Percentiles rank a stretch among this genome's conserved stretches.
Evolutionary conservation across 2,329 filamentous ascomycete species (phyloP).

Genomic region (Biscogniauxia mediterranea): DNA sequence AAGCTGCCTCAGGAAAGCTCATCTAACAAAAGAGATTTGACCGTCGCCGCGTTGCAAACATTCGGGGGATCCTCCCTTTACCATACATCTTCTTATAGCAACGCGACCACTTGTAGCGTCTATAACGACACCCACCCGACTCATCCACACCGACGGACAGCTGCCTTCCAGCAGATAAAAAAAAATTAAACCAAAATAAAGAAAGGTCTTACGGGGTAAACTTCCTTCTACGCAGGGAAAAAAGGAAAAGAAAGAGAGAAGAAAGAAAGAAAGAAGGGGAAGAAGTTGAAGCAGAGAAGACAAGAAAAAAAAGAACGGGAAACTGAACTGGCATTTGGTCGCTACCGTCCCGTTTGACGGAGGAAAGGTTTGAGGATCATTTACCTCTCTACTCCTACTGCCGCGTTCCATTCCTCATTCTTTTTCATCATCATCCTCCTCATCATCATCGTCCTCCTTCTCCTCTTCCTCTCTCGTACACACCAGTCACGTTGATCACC

Average conservation of each 20-base stretch:
- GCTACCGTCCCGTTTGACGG: slow-evolving; percentile 29
- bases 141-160: neutral
- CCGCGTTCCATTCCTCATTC: slow-evolving; percentile 22
- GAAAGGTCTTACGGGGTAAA: too few relatives aligned
- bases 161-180: neutral
- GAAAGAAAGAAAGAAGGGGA: neutral
- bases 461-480: slow-evolving; percentile 23
- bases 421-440: slow-evolving; percentile 29
- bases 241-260: neutral
- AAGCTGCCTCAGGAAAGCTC: neutral
- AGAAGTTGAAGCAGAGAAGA: neutral
- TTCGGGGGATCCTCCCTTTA: too few relatives aligned
- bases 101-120: neutral
- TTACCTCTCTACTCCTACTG: slow-evolving; percentile 33
- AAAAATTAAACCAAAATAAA: too few relatives aligned
- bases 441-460: slow-evolving; percentile 21
- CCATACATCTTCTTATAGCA: neutral
- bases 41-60: neutral
- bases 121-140: neutral
- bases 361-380: slow-evolving; percentile 39
- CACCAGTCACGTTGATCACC: slow-evolving; percentile 31
- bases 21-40: neutral
- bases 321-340: slow-evolving; percentile 24
- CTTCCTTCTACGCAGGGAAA: neutral
- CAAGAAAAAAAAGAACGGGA: slow-evolving; percentile 20